phyloP scores from a whole-genome alignment of 371 early-diverging fungal genomes.

The Lichtheimia ornata region DNA sequence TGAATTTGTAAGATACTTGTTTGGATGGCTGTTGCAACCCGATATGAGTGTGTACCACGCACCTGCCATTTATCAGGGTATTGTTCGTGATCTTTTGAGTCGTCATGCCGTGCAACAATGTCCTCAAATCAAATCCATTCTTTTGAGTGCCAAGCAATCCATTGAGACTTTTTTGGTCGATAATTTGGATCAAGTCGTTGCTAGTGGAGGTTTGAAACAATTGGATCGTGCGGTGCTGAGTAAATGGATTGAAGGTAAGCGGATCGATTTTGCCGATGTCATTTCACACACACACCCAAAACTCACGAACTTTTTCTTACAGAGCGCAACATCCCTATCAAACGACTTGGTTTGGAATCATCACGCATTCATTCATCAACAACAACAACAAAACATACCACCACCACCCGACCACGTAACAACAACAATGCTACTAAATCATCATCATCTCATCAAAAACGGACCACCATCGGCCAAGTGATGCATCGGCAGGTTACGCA shows the following conservation, averaged over 20 bases:
- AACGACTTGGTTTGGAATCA: too few species aligned
- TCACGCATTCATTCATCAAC: too few species aligned
- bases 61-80: conserved; percentile 35
- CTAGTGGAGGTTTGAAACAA: conserved; percentile 24
- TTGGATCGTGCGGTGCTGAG: conserved; percentile 25
- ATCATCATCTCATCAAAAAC: too few species aligned
- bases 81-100: conserved; percentile 41
- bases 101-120: conserved; percentile 40
- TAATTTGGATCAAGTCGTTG: conserved; percentile 23
- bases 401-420: too few species aligned
- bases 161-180: conserved; percentile 26
- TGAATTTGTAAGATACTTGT: conserved; percentile 37
- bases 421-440: too few species aligned
- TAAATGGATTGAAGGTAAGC: conserved; percentile 30
- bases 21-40: conserved; percentile 30
- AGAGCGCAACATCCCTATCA: too few species aligned
- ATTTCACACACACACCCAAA: too few species aligned
- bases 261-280: too few species aligned
- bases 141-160: conserved; percentile 35
- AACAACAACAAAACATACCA: too few species aligned
- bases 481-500: too few species aligned
- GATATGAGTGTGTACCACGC: conserved; percentile 37
- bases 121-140: conserved; percentile 28
- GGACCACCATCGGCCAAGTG: too few species aligned
- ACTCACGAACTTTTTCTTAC: too few species aligned